These are phyloP conservation scores for Leccinum boreale DNA, from an alignment of 768 basidiomycete species.

Conservation along the genomic window DNA sequence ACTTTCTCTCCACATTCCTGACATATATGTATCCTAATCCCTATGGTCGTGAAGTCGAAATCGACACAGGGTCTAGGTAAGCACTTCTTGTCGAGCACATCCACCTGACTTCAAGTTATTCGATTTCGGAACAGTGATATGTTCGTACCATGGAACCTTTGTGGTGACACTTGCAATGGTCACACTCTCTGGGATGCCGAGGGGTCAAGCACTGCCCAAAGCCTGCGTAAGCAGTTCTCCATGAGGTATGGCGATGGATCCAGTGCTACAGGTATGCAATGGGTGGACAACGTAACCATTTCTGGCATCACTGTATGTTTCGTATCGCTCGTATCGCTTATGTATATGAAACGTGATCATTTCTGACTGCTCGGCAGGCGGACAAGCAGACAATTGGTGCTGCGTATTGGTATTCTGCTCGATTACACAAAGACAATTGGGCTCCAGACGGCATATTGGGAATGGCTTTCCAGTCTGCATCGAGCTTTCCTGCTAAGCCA, in stretches of 20 bases:
- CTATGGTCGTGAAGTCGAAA: not conserved
- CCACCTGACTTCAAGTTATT: not conserved
- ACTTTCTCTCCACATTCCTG: not conserved
- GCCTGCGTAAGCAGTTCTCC: not conserved
- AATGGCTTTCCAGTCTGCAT: not conserved
- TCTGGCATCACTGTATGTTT: not conserved
- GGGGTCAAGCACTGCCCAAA: not conserved
- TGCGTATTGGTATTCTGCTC: not conserved
- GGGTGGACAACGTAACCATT: not conserved
- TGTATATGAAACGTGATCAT: not conserved
- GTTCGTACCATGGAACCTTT: not conserved
- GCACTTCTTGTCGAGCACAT: not conserved
- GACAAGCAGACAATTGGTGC: not conserved
- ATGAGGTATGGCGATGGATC: not conserved
- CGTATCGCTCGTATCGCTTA: too few species aligned
- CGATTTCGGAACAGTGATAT: not conserved
- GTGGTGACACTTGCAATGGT: not conserved
- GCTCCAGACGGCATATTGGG: not conserved
- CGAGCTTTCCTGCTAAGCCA: not conserved
- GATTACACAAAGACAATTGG: not conserved
- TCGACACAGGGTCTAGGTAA: not conserved
- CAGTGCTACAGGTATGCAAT: not conserved
- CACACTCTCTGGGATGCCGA: not conserved
- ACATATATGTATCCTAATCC: not conserved
- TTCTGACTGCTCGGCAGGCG: not conserved